Percentiles rank a stretch among this genome's conserved stretches.
Evolutionary conservation across 805 yeast genomes (phyloP).

Genomic region (Geotrichum ghanense): DNA sequence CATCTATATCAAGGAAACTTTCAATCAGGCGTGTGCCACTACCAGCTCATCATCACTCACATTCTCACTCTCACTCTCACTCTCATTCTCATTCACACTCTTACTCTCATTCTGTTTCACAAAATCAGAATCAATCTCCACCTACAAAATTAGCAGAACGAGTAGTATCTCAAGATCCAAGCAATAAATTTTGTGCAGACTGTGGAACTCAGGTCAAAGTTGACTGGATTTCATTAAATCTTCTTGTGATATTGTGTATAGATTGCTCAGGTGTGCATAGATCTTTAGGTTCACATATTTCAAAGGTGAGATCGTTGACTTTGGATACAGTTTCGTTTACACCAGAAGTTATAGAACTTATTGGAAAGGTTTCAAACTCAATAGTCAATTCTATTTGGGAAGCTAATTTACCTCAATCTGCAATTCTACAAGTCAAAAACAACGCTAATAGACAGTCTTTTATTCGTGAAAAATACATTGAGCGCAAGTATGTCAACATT

Average conservation of each 20-base stretch:
- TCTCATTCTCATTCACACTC: not conserved
- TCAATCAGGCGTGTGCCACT: not conserved
- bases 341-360: conserved; percentile 45
- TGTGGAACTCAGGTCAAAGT: conserved; percentile 53
- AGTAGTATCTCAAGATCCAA: conserved; percentile 25
- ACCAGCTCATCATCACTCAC: not conserved
- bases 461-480: conserved; percentile 54
- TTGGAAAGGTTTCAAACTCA: conserved; percentile 46
- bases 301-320: conserved; percentile 69
- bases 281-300: conserved; percentile 69
- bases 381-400: conserved; percentile 54
- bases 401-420: conserved; percentile 4
- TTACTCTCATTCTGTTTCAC: not conserved
- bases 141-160: conserved; percentile 9
- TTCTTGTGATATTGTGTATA: conserved; percentile 63
- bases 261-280: conserved; percentile 86
- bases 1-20: not conserved
- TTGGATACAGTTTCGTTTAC: conserved; percentile 51
- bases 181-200: conserved; percentile 65
- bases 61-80: not conserved
- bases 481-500: conserved; percentile 34
- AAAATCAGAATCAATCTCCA: not conserved
- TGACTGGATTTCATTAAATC: conserved; percentile 80
- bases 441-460: conserved; percentile 43
- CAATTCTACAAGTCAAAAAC: conserved; percentile 24